These are phyloP conservation scores for Eremochloa ophiuroides DNA, from an alignment of 176 grass and related monocot genomes.

Conservation along the genomic window DNA sequence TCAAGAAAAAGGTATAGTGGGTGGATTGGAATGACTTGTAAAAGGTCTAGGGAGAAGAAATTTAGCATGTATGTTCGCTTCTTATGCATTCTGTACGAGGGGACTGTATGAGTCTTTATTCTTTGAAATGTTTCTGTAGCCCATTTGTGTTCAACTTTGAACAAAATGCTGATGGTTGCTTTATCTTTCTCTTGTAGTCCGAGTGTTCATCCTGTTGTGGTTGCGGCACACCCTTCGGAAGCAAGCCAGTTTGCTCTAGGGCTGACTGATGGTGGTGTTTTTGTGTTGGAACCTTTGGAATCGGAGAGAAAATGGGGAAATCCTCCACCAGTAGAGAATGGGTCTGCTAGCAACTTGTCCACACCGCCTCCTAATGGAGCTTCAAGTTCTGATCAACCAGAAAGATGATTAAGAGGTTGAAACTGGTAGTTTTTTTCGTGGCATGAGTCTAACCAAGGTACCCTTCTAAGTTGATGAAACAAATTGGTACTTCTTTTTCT, in stretches of 20 bases:
- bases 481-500: not conserved
- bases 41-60: not conserved
- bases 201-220: conserved; percentile 79
- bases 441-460: conserved; percentile 71
- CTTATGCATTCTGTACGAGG: not conserved
- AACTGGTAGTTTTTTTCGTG: conserved; percentile 39
- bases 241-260: conserved; percentile 92
- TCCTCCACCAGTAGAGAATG: conserved; percentile 78
- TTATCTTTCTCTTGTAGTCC: conserved; percentile 43
- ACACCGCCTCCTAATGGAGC: conserved; percentile 56
- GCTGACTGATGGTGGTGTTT: conserved; percentile 75
- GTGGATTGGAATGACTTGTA: not conserved
- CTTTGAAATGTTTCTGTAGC: not conserved
- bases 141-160: not conserved
- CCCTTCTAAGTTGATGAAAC: not conserved
- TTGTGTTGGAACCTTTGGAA: conserved; percentile 84
- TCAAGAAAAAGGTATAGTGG: not conserved
- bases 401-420: conserved; percentile 38
- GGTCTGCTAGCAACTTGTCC: conserved; percentile 72
- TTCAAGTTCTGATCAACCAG: conserved; percentile 77
- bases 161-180: conserved; percentile 22
- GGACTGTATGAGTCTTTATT: not conserved
- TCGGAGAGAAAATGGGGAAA: conserved; percentile 96
- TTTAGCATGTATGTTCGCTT: not conserved
- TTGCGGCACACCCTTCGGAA: conserved; percentile 88